phyloP scores from a whole-genome alignment of 345 rosid species.

The Trapa incisa region DNA sequence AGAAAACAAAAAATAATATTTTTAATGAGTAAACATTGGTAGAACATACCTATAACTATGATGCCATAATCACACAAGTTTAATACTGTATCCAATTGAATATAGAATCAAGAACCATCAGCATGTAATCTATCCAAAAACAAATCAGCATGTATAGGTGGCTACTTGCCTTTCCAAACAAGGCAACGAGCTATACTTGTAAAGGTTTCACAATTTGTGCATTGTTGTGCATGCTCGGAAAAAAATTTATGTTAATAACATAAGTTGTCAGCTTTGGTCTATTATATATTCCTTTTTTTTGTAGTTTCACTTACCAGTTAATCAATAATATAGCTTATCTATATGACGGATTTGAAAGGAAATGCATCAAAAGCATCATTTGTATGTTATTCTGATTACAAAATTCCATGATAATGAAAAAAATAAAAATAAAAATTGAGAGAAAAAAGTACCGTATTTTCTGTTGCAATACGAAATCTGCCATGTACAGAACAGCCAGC shows the following conservation, averaged over 20 bases:
- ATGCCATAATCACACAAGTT: neutral
- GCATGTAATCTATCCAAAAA: neutral
- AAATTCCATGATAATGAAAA: neutral
- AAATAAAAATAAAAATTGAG: neutral
- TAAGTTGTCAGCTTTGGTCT: neutral
- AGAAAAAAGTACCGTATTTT: slow-evolving; percentile 41
- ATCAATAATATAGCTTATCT: neutral
- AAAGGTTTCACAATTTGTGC: neutral
- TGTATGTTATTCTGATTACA: neutral
- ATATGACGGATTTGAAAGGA: neutral
- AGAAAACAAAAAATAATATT: neutral
- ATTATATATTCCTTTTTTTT: neutral
- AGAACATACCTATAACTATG: neutral
- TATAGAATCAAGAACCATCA: neutral
- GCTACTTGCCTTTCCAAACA: neutral
- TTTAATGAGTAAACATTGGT: neutral
- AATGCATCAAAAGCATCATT: neutral
- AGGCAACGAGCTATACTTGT: neutral
- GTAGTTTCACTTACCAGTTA: neutral
- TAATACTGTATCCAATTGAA: neutral
- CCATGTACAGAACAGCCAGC: slow-evolving; percentile 70
- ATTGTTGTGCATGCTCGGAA: neutral
- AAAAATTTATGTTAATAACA: neutral
- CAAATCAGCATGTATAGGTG: neutral
- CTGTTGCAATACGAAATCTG: slow-evolving; percentile 67